phyloP scores from a whole-genome alignment of 495 filamentous ascomycete genomes.

The Cetradonia linearis region DNA sequence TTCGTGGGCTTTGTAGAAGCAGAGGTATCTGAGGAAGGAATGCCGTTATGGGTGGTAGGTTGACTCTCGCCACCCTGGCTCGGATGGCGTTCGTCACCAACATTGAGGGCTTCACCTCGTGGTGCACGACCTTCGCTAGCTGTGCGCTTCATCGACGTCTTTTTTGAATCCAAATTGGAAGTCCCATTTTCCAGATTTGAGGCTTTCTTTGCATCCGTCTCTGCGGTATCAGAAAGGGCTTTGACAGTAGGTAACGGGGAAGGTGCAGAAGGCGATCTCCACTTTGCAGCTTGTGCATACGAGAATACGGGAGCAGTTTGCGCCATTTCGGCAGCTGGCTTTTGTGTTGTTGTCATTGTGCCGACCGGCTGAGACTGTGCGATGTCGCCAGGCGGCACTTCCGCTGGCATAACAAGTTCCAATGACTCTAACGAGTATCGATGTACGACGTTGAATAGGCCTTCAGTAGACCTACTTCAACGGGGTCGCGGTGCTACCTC shows the following conservation, averaged over 20 bases:
- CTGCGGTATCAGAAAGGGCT: slow-evolving; percentile 31
- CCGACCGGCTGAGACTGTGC: background rate
- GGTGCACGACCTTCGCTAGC: slow-evolving; percentile 24
- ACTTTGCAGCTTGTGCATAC: slow-evolving; percentile 91
- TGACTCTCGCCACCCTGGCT: background rate
- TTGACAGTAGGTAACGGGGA: slow-evolving; percentile 30
- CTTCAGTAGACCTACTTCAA: background rate
- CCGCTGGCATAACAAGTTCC: slow-evolving; percentile 8
- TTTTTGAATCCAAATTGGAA: slow-evolving; percentile 17
- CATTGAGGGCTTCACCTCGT: slow-evolving; percentile 8
- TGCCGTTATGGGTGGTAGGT: background rate
- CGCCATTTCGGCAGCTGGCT: slow-evolving; percentile 12
- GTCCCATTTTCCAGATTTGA: slow-evolving; percentile 13
- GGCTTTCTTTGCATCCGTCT: slow-evolving; percentile 23
- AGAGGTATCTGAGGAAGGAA: slow-evolving; percentile 27
- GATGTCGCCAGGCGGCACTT: slow-evolving; percentile 2
- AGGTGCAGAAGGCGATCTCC: slow-evolving; percentile 39
- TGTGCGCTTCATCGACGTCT: slow-evolving; percentile 18
- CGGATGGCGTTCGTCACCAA: background rate
- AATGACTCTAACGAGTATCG: background rate
- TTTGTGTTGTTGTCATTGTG: slow-evolving; percentile 22
- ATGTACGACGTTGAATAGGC: background rate
- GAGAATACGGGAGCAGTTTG: slow-evolving; percentile 50
- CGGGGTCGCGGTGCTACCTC: slow-evolving; percentile 9
- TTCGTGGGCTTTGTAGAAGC: slow-evolving; percentile 27